phyloP scores from a whole-genome alignment of 768 basidiomycete species.

The Rhodosporidiobolus odoratus region DNA sequence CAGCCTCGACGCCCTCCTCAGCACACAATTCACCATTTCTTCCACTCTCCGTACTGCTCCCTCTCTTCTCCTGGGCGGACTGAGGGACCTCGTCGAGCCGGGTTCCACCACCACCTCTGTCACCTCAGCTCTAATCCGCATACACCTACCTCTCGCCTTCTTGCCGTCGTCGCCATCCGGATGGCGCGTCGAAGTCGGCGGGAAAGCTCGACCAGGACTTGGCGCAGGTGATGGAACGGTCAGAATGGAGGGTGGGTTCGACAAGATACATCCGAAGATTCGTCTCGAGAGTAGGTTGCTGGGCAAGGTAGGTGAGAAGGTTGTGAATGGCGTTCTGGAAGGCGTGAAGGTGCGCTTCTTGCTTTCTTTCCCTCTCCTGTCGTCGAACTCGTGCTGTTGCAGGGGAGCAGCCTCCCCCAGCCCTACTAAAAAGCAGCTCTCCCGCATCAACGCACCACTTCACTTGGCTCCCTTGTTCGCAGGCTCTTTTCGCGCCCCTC shows the following conservation, averaged over 20 bases:
- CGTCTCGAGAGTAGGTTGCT: constrained; percentile 17
- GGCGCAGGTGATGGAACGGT: background rate
- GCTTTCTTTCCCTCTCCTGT: background rate
- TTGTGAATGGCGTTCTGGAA: constrained; percentile 29
- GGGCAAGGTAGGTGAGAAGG: constrained; percentile 21
- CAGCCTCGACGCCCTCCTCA: constrained; percentile 2
- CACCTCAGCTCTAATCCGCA: background rate
- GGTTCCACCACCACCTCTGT: background rate
- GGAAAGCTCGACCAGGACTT: background rate
- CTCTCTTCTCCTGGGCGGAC: background rate
- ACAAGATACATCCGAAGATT: constrained; percentile 14
- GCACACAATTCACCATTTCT: background rate
- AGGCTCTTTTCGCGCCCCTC: constrained; percentile 21
- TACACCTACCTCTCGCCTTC: constrained; percentile 5
- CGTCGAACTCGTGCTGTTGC: no score
- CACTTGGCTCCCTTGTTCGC: background rate
- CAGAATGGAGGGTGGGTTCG: constrained; percentile 23
- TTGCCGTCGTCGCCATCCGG: background rate
- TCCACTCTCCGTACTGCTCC: constrained; percentile 1
- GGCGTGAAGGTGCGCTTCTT: constrained; percentile 15
- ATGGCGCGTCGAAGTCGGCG: constrained; percentile 5
- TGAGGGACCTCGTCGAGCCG: background rate
- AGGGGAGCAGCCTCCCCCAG: no score
- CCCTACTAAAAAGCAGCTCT: background rate
- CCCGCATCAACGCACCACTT: background rate